Conservation (phyloP, 176 grass and related monocot species). For the Cymbopogon citratus region DNA sequence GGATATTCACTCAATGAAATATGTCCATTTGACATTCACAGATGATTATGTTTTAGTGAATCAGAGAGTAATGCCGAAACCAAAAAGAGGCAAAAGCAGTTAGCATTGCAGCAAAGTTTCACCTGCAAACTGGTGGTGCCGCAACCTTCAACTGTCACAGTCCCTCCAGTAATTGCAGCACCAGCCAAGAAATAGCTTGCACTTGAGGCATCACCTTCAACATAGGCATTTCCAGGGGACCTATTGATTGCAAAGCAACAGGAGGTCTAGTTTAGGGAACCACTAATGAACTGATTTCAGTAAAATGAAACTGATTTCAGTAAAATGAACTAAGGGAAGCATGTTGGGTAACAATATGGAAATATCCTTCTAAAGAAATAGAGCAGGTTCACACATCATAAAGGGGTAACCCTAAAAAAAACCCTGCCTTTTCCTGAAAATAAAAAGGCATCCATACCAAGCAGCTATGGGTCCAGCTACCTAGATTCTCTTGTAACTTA, state of each 20-base stretch:
- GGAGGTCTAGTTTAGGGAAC: constrained; percentile 1
- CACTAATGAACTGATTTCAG: not conserved
- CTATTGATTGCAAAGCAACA: constrained; percentile 27
- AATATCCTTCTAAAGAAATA: constrained; percentile 2
- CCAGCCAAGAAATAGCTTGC: constrained; percentile 99
- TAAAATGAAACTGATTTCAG: not conserved
- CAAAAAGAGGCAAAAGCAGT: not conserved
- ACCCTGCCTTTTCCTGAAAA: not conserved
- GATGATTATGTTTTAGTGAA: not conserved
- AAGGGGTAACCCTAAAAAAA: not conserved
- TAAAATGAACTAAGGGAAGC: not conserved
- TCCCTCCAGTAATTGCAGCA: constrained; percentile 94
- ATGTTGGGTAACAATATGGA: constrained; percentile 7
- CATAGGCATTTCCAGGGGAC: constrained; percentile 85
- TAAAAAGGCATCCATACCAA: not conserved
- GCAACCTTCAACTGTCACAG: constrained; percentile 90
- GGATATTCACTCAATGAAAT: not conserved
- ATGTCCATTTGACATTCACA: not conserved
- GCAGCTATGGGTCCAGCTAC: not conserved
- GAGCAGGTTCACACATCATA: not conserved
- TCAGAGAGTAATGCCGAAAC: not conserved
- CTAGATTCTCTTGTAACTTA: not conserved
- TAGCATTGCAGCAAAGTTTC: not conserved
- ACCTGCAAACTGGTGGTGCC: constrained; percentile 96
- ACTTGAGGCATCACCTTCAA: constrained; percentile 99